A percentile compares a stretch with the other conserved stretches of the same genome.
Evolutionary conservation across 148 eudicot genomes (phyloP).

Genomic region (Polygonum maritimum): DNA sequence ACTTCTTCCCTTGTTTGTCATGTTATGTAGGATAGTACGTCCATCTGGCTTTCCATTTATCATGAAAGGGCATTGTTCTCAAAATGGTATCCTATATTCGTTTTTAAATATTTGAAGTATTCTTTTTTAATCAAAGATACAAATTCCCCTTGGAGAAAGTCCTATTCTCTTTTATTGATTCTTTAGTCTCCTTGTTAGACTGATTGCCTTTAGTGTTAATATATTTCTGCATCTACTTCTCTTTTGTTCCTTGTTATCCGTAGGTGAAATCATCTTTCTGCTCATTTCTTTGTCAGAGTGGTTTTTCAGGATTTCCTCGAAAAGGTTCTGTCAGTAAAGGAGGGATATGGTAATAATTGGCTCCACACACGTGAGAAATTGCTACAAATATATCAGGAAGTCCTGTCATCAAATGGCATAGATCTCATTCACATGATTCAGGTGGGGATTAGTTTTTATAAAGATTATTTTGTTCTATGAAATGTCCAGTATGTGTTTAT

Average conservation of each 20-base stretch:
- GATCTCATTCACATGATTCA: conserved; percentile 73
- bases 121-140: neutral
- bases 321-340: conserved; percentile 47
- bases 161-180: neutral
- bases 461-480: neutral
- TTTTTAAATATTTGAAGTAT: neutral
- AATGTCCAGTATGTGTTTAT: neutral
- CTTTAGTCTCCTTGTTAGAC: conserved; percentile 5
- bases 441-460: conserved; percentile 31
- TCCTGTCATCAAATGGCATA: conserved; percentile 61
- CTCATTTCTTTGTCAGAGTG: conserved; percentile 45
- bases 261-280: conserved; percentile 19
- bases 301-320: conserved; percentile 75
- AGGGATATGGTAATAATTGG: conserved; percentile 51
- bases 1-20: neutral
- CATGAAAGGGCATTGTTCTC: neutral
- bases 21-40: neutral
- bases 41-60: neutral
- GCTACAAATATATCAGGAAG: conserved; percentile 57
- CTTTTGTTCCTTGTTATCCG: neutral
- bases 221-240: neutral
- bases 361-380: conserved; percentile 43
- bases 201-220: neutral
- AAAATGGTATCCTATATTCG: neutral
- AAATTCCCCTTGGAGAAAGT: neutral